Percentiles rank a stretch among this genome's conserved stretches.
Evolutionary conservation across 108 stramenopile species (phyloP).

Genomic region (Nitzschia putrida): DNA sequence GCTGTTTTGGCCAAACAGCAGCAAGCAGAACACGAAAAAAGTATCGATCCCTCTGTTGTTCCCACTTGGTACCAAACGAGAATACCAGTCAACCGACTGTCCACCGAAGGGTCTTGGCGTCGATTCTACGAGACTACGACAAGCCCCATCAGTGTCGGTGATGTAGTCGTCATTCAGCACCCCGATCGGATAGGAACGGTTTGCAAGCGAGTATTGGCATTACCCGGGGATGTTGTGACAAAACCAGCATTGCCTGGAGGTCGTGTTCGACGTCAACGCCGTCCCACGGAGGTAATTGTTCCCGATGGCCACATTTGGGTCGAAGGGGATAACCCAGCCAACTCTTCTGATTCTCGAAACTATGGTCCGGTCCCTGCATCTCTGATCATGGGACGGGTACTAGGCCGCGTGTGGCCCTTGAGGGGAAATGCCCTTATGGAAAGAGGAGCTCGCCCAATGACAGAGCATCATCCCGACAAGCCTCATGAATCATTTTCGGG

Average conservation of each 20-base stretch:
- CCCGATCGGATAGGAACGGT: conserved; percentile 83
- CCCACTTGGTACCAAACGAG: conserved; percentile 46
- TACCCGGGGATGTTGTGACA: conserved; percentile 85
- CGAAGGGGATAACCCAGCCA: conserved; percentile 89
- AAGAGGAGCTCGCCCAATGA: conserved; percentile 38
- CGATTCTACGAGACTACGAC: conserved; percentile 39
- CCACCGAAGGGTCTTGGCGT: conserved; percentile 28
- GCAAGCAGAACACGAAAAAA: conserved; percentile 24
- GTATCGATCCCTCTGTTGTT: background rate
- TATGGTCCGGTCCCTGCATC: conserved; percentile 91
- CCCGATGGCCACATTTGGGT: conserved; percentile 94
- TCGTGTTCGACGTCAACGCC: conserved; percentile 10
- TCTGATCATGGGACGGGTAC: conserved; percentile 82
- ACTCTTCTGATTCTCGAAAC: conserved; percentile 85
- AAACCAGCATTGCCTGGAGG: conserved; percentile 38
- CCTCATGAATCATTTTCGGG: conserved; percentile 30
- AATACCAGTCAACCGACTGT: conserved; percentile 43
- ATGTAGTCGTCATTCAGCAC: conserved; percentile 88
- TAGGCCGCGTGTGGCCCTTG: conserved; percentile 85
- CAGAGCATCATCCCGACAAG: conserved; percentile 14
- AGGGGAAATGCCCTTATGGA: conserved; percentile 46
- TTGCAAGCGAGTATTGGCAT: conserved; percentile 91
- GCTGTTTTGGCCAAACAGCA: conserved; percentile 6
- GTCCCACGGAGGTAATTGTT: conserved; percentile 41
- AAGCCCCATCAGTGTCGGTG: conserved; percentile 73